Percentiles rank a stretch among this genome's conserved stretches.
Conservation (phyloP, 2,329 filamentous ascomycete genomes). For the Fusarium coffeatum region DNA sequence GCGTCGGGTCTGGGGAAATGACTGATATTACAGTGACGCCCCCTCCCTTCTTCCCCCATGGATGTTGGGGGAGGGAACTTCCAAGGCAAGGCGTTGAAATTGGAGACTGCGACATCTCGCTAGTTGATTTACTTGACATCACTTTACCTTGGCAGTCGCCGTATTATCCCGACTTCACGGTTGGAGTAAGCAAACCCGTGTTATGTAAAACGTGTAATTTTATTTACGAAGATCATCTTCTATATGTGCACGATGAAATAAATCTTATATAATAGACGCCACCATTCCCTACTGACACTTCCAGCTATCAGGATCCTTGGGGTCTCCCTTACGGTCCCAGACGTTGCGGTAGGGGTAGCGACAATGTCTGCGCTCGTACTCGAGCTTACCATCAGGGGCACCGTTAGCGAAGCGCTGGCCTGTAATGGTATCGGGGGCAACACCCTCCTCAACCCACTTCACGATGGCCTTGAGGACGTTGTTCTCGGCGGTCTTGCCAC, state of each 20-base stretch:
- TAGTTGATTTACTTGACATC: slow-evolving; percentile 18
- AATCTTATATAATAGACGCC: slow-evolving; percentile 1
- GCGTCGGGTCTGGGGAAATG: slow-evolving; percentile 25
- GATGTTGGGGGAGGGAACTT: slow-evolving; percentile 6
- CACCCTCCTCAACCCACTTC: slow-evolving; percentile 59
- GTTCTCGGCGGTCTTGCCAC: slow-evolving; percentile 49
- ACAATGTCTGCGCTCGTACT: slow-evolving; percentile 34
- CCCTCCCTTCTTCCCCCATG: slow-evolving; percentile 1
- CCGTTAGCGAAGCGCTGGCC: slow-evolving; percentile 48
- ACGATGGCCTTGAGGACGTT: slow-evolving; percentile 63
- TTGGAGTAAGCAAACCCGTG: not conserved
- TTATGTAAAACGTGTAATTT: slow-evolving; percentile 10
- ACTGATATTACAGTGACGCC: slow-evolving; percentile 12
- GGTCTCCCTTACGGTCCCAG: not conserved
- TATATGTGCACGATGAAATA: slow-evolving; percentile 16
- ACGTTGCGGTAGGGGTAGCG: slow-evolving; percentile 31
- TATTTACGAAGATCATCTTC: slow-evolving; percentile 10
- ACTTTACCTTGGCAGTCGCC: slow-evolving; percentile 20
- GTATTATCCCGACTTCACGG: not conserved
- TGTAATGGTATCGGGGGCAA: slow-evolving; percentile 56
- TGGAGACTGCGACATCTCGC: not conserved
- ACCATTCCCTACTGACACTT: slow-evolving; percentile 7
- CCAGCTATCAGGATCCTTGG: slow-evolving; percentile 27
- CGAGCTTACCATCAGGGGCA: slow-evolving; percentile 7
- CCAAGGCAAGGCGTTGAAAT: slow-evolving; percentile 12